Evolutionary conservation across 2,329 filamentous ascomycete genomes (phyloP), one percentile per base, ranked within the genome.

Genomic region (Tolypocladium capitatum): DNA sequence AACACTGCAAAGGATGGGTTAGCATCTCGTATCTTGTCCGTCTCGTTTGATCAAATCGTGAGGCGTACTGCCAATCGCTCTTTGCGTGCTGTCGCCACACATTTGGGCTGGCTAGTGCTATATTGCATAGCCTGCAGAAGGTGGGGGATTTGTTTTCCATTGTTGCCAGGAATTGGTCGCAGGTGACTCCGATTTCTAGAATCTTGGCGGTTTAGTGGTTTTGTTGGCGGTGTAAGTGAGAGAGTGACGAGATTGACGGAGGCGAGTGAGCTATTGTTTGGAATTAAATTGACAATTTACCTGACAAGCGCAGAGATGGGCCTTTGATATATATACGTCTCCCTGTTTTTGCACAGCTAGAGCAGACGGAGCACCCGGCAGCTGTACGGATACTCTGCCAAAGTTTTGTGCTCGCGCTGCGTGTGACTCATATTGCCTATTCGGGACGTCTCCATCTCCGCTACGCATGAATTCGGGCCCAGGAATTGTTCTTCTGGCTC

Each of bases 1-100:
- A 41, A 59, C 52, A 44, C 57, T 59, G 41, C 16, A 24, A 14
- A 4, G 30, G 18, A n/a, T 5, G 18, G n/a, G 30, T 31, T 21
- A 31, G 30, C 30, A 20, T 32, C 42, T 38, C 35, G 11, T 8
- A 13, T 21, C 18, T 14, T 6, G 5, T 14, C 35, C 18, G 20
- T 24, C 32, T 8, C 20, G 6, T 24, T 14, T 38, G 20, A 38
- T 21, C 34, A 5, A 36, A 21, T 8, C 2, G 13, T 20, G 13
- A 14, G 11, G 20, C 35, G 35, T 38, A 38, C 35, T 38, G 35
- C 35, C 35, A 24, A 24, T 38, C 35, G 20, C 20, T 24, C 35
- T 38, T 38, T 21, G 20, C 20, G 13, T 38, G 35, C 35, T 38
- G 20, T 38, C 20, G 35, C 35, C 35, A 38, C 20, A 38, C 35